Evolutionary conservation across 257 asterid genomes (phyloP).

Genomic region (Solanum boliviense): DNA sequence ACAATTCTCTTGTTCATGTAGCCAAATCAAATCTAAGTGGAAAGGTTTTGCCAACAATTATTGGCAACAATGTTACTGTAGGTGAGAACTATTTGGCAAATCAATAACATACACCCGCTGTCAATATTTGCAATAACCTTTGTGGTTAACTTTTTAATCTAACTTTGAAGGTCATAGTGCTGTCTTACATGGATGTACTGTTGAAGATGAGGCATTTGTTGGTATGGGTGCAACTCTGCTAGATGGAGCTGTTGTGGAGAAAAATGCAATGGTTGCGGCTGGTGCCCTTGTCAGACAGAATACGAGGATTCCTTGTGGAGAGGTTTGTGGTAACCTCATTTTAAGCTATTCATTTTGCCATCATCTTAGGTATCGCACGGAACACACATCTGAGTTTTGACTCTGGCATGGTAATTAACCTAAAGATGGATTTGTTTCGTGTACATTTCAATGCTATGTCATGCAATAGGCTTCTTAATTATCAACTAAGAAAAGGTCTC

Average conservation of each 20-base stretch:
- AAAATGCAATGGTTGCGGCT: constrained; percentile 97
- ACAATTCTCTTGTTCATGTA: constrained; percentile 89
- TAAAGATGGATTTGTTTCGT: not conserved
- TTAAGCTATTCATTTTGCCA: not conserved
- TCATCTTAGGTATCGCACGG: not conserved
- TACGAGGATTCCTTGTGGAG: constrained; percentile 77
- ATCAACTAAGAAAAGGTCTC: not conserved
- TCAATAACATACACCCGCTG: not conserved
- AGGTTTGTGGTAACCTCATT: constrained; percentile 40
- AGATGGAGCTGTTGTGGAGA: constrained; percentile 89
- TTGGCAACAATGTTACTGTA: constrained; percentile 90
- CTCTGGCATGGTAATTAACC: not conserved
- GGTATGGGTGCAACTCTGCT: constrained; percentile 98
- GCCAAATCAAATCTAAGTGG: constrained; percentile 90
- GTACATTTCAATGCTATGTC: not conserved
- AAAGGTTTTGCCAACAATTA: constrained; percentile 70
- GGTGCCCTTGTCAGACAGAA: constrained; percentile 98
- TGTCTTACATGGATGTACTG: constrained; percentile 87
- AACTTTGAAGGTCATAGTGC: constrained; percentile 76
- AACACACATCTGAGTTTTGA: not conserved
- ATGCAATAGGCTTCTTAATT: not conserved
- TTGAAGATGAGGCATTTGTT: constrained; percentile 88
- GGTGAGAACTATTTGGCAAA: constrained; percentile 39
- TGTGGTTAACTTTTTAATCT: constrained; percentile 1
- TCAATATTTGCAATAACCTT: not conserved